A percentile compares a stretch with the other conserved stretches of the same genome.
Evolutionary conservation across 2,329 filamentous ascomycete species (phyloP).

Genomic region (Fusarium temperatum): DNA sequence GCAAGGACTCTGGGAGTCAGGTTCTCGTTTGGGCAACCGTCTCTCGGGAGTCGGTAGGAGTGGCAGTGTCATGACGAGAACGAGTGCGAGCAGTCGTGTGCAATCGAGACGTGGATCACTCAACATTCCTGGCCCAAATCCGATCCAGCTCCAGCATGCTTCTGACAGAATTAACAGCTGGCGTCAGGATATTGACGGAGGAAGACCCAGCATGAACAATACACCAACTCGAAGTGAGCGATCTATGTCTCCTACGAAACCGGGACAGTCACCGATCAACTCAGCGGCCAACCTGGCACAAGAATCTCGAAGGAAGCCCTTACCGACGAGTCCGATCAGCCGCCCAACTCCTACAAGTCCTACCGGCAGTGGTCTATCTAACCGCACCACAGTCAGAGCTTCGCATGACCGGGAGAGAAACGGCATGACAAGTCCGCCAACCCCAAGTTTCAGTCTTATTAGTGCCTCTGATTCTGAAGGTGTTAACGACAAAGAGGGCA

Average conservation of each 20-base stretch:
- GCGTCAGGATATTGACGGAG: slow-evolving; percentile 72
- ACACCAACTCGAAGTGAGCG: slow-evolving; percentile 60
- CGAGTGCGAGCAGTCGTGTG: slow-evolving; percentile 58
- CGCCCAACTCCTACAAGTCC: slow-evolving; percentile 50
- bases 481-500: slow-evolving; percentile 53
- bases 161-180: slow-evolving; percentile 87
- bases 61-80: slow-evolving; percentile 64
- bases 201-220: slow-evolving; percentile 50
- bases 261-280: slow-evolving; percentile 48
- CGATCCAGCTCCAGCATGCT: slow-evolving; percentile 45
- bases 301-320: slow-evolving; percentile 57
- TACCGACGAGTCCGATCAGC: slow-evolving; percentile 47
- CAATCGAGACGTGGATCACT: slow-evolving; percentile 66
- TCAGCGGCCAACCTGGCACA: slow-evolving; percentile 54
- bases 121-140: slow-evolving; percentile 44
- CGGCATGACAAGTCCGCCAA: slow-evolving; percentile 54
- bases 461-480: slow-evolving; percentile 47
- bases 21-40: slow-evolving; percentile 78
- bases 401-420: slow-evolving; percentile 40
- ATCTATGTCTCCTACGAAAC: slow-evolving; percentile 64
- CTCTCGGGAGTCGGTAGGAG: slow-evolving; percentile 68
- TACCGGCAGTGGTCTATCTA: slow-evolving; percentile 45
- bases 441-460: slow-evolving; percentile 64
- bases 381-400: slow-evolving; percentile 38
- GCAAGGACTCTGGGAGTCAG: slow-evolving; percentile 79